Evolutionary conservation across 129 eudicot species (phyloP).

Genomic region (Centaurea solstitialis): DNA sequence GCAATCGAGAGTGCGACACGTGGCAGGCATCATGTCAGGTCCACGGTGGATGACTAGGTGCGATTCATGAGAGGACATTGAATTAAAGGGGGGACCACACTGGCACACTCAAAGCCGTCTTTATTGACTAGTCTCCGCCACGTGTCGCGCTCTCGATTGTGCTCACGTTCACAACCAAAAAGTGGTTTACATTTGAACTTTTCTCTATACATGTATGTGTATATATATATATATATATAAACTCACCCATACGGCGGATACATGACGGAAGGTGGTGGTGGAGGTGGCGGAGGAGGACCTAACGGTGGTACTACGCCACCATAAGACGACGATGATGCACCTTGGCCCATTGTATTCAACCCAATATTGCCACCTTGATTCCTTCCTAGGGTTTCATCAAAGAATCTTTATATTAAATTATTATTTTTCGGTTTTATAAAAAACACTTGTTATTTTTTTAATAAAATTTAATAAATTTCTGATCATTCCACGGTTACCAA

Average conservation of each 20-base stretch:
- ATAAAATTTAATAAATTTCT: not conserved
- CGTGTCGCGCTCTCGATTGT: too few relatives aligned
- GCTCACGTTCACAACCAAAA: too few relatives aligned
- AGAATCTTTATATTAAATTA: not conserved
- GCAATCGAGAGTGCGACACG: too few relatives aligned
- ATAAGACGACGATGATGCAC: slow-evolving; percentile 59
- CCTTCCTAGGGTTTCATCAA: slow-evolving; percentile 43
- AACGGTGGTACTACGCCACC: slow-evolving; percentile 56
- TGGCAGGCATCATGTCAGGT: too few relatives aligned
- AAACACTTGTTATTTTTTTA: slow-evolving; percentile 2
- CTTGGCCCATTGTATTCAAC: slow-evolving; percentile 39
- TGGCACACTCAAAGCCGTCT: too few relatives aligned
- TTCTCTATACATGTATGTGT: too few relatives aligned
- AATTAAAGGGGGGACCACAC: too few relatives aligned
- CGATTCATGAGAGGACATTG: too few relatives aligned
- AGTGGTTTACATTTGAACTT: too few relatives aligned
- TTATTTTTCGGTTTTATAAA: not conserved
- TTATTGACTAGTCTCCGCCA: too few relatives aligned
- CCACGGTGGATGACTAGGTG: too few relatives aligned
- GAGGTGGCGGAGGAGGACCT: slow-evolving; percentile 59
- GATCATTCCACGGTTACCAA: not conserved
- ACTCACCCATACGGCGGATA: slow-evolving; percentile 95
- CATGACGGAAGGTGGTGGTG: slow-evolving; percentile 64
- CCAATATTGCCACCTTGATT: slow-evolving; percentile 48
- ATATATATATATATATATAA: not conserved